Base-by-base conservation (phyloP, 2,329 filamentous ascomycete genomes). In the Alternaria conjuncta region DNA sequence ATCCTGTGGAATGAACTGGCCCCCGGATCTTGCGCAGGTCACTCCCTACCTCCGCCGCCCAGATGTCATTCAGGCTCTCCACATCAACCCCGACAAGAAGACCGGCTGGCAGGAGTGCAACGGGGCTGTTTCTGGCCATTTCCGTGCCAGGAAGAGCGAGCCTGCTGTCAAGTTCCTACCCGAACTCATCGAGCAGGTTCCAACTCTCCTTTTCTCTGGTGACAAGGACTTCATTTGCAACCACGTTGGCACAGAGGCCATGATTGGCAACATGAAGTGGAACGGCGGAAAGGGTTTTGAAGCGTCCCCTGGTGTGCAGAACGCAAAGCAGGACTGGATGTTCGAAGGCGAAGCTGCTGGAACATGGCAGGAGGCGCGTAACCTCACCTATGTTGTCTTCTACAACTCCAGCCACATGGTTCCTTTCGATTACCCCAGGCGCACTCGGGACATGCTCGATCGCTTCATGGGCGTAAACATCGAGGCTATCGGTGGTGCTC, bases 391-490 rank as follows among this genome's bases (percentile, higher is more conserved):
- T 77, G 90, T 99, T 30, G 86, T 96, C 44, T 97, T 98, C 82
- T 93, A 97, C 84, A 97, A 99, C 79, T 90, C 93, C 15, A 97
- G 92, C 54, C 96, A 99, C 81, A 99, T 99, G 96, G 96, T 99
- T 1, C 96, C 96, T 1, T 98, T 96, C 75, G 95, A 99, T 80
- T 92, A 92, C 72, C 90, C 95, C 1, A 89, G 93, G 51, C 90
- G 94, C 64, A 92, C 90, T 20, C 89, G 95, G 65, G 96, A 98
- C 79, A 99, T 99, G 96, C 89, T 99, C 15, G 95, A 99, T 80
- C 92, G 96, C 44, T 97, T 99, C 82, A 93, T 98, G 87, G 88
- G 89, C 53, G 93, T 99, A 44, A 94, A 98, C 76, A 96, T 98
- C 69, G 91, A 88, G 71, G 91, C 88, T 75, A 96, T 97, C 69